These are phyloP conservation scores for Eimeria zaria DNA, from an alignment of 169 alveolate genomes.

Conservation along the genomic window DNA sequence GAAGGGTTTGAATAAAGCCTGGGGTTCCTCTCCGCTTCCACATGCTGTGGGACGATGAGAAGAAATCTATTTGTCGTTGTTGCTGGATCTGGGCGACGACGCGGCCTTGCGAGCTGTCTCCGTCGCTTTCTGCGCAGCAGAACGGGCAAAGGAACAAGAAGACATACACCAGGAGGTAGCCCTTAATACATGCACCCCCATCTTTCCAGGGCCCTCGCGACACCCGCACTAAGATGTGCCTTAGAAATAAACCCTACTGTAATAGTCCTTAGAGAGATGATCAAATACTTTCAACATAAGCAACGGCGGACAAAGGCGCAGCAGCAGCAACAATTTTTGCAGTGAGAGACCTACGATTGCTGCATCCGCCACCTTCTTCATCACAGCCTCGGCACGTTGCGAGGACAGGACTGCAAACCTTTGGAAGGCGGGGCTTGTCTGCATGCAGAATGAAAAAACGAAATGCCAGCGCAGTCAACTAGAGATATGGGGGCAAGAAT, in stretches of 20 bases:
- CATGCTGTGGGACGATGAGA: not conserved
- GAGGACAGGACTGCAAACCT: conserved; percentile 71
- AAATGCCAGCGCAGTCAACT: not conserved
- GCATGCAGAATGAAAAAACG: not conserved
- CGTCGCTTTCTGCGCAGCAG: conserved; percentile 48
- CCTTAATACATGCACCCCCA: no score
- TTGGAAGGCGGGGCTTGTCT: conserved; percentile 73
- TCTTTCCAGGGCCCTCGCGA: no score
- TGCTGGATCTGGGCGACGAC: not conserved
- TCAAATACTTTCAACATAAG: not conserved
- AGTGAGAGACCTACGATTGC: conserved; percentile 46
- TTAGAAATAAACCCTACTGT: not conserved
- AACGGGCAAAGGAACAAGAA: not conserved
- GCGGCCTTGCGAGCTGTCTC: conserved; percentile 35
- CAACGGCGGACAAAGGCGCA: no score
- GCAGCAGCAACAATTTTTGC: not conserved
- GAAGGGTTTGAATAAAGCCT: not conserved
- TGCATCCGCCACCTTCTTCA: conserved; percentile 41
- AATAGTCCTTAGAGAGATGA: no score
- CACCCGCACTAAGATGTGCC: not conserved
- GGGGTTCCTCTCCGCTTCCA: conserved; percentile 4
- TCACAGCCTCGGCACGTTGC: conserved; percentile 39
- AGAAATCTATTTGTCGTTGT: not conserved
- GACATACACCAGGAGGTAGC: not conserved
- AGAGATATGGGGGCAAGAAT: not conserved